Evolutionary conservation across 2,329 filamentous ascomycete genomes (phyloP).

Genomic region (Fusarium ambrosium): DNA sequence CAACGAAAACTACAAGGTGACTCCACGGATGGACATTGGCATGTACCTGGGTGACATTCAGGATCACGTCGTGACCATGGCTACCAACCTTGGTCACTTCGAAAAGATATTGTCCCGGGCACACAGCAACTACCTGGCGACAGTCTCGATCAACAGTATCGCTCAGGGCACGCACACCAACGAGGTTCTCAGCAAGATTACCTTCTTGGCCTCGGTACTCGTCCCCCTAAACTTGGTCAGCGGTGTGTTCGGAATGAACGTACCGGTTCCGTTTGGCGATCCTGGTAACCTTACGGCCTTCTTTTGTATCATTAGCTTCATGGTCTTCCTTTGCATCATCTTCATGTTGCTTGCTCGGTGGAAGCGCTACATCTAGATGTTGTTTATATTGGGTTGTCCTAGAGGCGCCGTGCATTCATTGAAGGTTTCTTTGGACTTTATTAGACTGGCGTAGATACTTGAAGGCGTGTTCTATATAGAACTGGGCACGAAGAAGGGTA

Average conservation of each 20-base stretch:
- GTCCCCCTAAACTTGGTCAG: constrained; percentile 95
- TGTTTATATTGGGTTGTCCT: constrained; percentile 2
- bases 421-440: constrained; percentile 23
- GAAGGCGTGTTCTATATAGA: constrained; percentile 28
- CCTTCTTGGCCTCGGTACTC: constrained; percentile 92
- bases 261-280: constrained; percentile 75
- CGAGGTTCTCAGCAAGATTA: constrained; percentile 93
- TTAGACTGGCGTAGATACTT: constrained; percentile 34
- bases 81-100: constrained; percentile 94
- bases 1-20: constrained; percentile 97
- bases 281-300: constrained; percentile 61
- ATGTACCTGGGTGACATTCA: constrained; percentile 98
- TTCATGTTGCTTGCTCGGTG: constrained; percentile 62
- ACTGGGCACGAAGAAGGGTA: constrained; percentile 10
- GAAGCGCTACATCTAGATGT: constrained; percentile 60
- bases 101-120: constrained; percentile 97
- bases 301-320: constrained; percentile 51
- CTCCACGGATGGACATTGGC: constrained; percentile 95
- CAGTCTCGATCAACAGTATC: constrained; percentile 92
- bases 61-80: constrained; percentile 99
- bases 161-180: constrained; percentile 90
- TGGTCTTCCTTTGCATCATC: constrained; percentile 66
- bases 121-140: constrained; percentile 96
- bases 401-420: constrained; percentile 11
- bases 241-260: constrained; percentile 90